Conservation (phyloP, 106 monocot genomes). For the Dendrobium officinale region DNA sequence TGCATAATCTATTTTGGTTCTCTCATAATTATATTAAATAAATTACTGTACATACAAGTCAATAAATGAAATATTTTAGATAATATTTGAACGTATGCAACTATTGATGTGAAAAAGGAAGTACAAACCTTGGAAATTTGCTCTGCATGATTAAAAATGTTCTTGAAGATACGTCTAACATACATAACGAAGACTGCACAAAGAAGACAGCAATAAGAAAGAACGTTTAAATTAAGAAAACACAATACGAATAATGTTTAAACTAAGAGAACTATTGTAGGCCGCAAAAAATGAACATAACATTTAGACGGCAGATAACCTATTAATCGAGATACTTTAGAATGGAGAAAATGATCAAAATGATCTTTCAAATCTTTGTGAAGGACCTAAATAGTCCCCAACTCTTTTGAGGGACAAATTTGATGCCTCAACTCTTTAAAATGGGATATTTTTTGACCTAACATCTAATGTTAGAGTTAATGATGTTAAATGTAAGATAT, state of each 20-base stretch:
- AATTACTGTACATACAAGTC: not conserved
- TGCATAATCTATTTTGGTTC: not conserved
- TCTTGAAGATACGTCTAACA: constrained; percentile 82
- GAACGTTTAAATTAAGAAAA: not conserved
- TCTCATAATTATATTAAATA: not conserved
- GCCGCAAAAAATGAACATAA: not conserved
- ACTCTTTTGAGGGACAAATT: too few species aligned
- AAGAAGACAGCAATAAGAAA: not conserved
- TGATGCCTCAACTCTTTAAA: too few species aligned
- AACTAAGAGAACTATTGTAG: not conserved
- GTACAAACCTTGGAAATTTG: constrained; percentile 86
- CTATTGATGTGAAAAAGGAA: constrained; percentile 1
- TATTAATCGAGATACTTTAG: not conserved
- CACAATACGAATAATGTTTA: not conserved
- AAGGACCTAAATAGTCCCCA: too few species aligned
- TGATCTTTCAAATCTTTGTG: too few species aligned
- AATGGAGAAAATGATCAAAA: not conserved
- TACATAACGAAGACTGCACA: constrained; percentile 90
- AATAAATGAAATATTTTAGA: not conserved
- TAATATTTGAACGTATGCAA: not conserved
- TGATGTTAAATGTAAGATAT: too few species aligned
- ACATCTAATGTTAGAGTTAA: too few species aligned
- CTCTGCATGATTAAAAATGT: constrained; percentile 95
- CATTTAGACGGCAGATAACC: not conserved
- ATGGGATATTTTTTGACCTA: too few species aligned